Base-by-base conservation (phyloP, 2,329 filamentous ascomycete genomes). In the Leptographium flavum region DNA sequence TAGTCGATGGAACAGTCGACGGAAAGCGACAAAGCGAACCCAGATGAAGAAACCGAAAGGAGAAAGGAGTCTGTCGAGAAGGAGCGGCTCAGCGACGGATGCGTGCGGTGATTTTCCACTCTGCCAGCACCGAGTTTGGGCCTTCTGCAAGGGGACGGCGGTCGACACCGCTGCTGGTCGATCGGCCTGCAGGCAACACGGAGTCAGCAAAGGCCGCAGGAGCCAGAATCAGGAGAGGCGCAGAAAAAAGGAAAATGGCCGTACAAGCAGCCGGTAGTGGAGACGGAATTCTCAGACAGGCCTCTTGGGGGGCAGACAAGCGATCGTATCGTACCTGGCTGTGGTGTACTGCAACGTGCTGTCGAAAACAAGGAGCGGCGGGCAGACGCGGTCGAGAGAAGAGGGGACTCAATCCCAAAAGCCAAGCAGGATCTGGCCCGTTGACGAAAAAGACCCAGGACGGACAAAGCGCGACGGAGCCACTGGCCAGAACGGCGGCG, bases 1-100 rank as follows among this genome's bases (percentile, higher is more conserved):
- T 4, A 9, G 19, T 3, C 15, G 11, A 23, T 15, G 21, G 19
- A 21, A 13, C 23, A 7, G 15, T 27, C 23, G 38, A 32, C 22
- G 9, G n/a, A n/a, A 38, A 38, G 15, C n/a, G n/a, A n/a, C n/a
- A n/a, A n/a, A n/a, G n/a, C n/a, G n/a, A n/a, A n/a, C n/a, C n/a
- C n/a, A 41, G 31, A 41, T n/a, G 5, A 22, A 22, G 28, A 14
- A 15, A 9, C 32, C 15, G 22, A 43, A 27, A 43, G 32, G 21
- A 50, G n/a, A n/a, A n/a, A n/a, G n/a, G 31, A 38, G 27, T 25
- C 15, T 19, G 40, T 39, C 41, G 5, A 27, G 21, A 37, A 39
- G 30, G 11, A 41, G 27, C 14, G 19, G 21, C 15, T 5, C 21
- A n/a, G 10, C 40, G 13, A 35, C 13, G 22, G 32, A 28, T 14